Conservation (phyloP, 495 filamentous ascomycete species). For the Podospora australis region DNA sequence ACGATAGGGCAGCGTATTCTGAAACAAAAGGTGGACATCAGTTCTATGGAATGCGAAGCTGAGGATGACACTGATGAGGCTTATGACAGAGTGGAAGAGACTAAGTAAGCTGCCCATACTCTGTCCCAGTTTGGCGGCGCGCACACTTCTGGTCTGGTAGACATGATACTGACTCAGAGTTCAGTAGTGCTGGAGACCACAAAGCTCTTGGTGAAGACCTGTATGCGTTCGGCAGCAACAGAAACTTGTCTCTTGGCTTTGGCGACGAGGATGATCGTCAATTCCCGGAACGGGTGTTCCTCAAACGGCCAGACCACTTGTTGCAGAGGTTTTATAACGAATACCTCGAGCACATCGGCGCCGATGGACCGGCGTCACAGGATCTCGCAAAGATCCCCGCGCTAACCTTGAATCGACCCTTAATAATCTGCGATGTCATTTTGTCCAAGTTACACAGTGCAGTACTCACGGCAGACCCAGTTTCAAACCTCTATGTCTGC, state of each 20-base stretch:
- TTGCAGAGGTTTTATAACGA: constrained; percentile 61
- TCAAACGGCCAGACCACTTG: constrained; percentile 77
- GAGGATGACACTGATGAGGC: constrained; percentile 38
- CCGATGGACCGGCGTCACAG: constrained; percentile 23
- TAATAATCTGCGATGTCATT: constrained; percentile 67
- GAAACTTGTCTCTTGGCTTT: constrained; percentile 86
- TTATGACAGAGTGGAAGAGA: constrained; percentile 16
- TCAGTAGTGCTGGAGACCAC: not conserved
- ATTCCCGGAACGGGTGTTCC: constrained; percentile 72
- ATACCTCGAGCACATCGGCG: constrained; percentile 37
- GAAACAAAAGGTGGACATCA: too few species aligned
- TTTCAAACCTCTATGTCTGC: constrained; percentile 88
- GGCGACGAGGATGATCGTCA: constrained; percentile 91
- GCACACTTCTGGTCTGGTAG: not conserved
- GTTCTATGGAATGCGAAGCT: too few species aligned
- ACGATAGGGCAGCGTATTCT: constrained; percentile 62
- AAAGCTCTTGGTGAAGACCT: constrained; percentile 64
- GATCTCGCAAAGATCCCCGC: constrained; percentile 54
- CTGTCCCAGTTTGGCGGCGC: not conserved
- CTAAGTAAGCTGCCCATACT: constrained; percentile 12
- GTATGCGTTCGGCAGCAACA: constrained; percentile 90
- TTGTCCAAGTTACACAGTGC: constrained; percentile 93
- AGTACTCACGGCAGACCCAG: constrained; percentile 80
- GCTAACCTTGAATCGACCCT: constrained; percentile 58
- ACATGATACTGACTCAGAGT: constrained; percentile 1